Evolutionary conservation across 1,139 yeast genomes (phyloP), one percentile per base, ranked within the genome.

Genomic region (Pneumocystis jirovecii): DNA sequence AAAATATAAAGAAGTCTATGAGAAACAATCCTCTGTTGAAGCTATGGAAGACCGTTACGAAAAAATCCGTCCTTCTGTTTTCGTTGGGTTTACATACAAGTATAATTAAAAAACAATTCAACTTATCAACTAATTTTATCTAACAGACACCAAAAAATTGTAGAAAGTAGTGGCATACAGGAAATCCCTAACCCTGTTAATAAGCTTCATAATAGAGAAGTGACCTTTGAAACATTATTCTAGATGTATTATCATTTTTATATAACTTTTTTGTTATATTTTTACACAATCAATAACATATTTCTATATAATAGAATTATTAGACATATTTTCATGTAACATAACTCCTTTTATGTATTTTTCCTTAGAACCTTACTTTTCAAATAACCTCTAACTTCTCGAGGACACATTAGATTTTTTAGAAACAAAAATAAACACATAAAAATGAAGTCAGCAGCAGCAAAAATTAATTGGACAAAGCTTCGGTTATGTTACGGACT

Each of bases 11-110:
- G 98, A 95, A 73, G 98, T 95, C 25, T 86, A 90, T 80, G 91
- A 89, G 70, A 86, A 95, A 76, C 89, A 87, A 72, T 88, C 83
- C 66, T 91, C 87, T 70, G 83, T 93, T 72, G 96, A 93, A 73
- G 85, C 82, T 68, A 78, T 90, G 75, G 86, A 93, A 42, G 93
- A 86, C 70, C 83, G 83, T 69, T 80, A 84, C 37, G 63, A 61
- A 19, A 64, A 65, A 19, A 81, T 84, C 61, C 83, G 84, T 67
- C 76, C 79, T 65, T 81, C 85, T 64, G 91, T 91, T 70, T 88
- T 95, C 74, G 89, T 93, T 68, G 99, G 99, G 0, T 95, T 95
- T 76, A 95, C 99, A 0, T 95, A 89, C 78, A 89, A 90, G 75
- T 98, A 95, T 75, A 73, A 75, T 50, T 73, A 74, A 57, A 63